Evolutionary conservation across 1,284 basidiomycete species (phyloP).

Genomic region (Clitocybe nebularis): DNA sequence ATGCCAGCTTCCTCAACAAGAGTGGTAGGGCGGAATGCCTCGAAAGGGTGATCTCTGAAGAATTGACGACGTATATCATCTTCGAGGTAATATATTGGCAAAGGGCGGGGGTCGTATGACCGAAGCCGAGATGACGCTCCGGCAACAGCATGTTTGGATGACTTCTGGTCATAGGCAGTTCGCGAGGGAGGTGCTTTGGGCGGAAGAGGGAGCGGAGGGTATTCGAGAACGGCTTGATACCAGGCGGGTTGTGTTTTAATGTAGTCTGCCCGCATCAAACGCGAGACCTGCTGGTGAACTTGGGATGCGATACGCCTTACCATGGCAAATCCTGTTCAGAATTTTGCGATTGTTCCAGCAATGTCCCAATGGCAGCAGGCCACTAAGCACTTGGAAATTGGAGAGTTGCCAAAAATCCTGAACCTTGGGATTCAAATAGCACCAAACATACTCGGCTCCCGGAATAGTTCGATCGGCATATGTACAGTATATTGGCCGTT

Average conservation of each 20-base stretch:
- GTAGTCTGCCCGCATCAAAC: constrained; percentile 72
- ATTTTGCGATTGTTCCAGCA: too few species aligned
- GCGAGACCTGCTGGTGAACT: constrained; percentile 85
- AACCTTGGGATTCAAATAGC: constrained; percentile 16
- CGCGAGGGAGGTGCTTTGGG: constrained; percentile 65
- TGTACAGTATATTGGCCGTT: too few species aligned
- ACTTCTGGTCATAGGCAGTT: constrained; percentile 43
- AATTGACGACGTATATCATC: constrained; percentile 88
- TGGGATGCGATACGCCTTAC: constrained; percentile 82
- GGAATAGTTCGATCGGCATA: too few species aligned
- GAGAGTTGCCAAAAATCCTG: constrained; percentile 2
- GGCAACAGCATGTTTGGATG: constrained; percentile 13
- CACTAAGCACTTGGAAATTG: too few species aligned
- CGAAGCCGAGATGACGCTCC: constrained; percentile 14
- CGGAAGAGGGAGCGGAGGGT: constrained; percentile 86
- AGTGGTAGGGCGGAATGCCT: constrained; percentile 80
- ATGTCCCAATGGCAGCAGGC: too few species aligned
- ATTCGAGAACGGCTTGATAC: constrained; percentile 82
- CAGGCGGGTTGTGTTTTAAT: constrained; percentile 76
- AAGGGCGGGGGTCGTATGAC: constrained; percentile 44
- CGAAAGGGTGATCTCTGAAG: constrained; percentile 95
- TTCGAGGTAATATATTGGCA: constrained; percentile 77
- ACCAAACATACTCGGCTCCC: constrained; percentile 19
- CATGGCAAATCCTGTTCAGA: too few species aligned
- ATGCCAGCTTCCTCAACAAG: constrained; percentile 71